Percentiles rank a stretch among this genome's conserved stretches.
Evolutionary conservation across 257 asterid species (phyloP).

Genomic region (Echites panduratus): DNA sequence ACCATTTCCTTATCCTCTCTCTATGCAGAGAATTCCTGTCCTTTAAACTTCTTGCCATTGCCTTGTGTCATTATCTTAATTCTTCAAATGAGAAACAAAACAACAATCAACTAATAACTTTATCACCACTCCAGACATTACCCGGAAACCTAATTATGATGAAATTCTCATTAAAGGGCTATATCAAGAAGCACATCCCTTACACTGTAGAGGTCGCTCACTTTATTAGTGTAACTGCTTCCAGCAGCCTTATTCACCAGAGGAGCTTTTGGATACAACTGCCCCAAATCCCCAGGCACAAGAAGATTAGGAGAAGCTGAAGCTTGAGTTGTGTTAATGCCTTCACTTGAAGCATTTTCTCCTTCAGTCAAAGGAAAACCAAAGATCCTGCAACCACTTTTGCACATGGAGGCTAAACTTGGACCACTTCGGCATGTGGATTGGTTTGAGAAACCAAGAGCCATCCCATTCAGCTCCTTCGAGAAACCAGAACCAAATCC

Average conservation of each 20-base stretch:
- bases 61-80: not conserved
- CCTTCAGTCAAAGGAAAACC: constrained; percentile 85
- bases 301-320: constrained; percentile 19
- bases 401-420: constrained; percentile 41
- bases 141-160: not conserved
- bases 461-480: constrained; percentile 22
- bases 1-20: not conserved
- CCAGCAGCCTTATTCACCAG: constrained; percentile 35
- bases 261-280: constrained; percentile 39
- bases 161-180: constrained; percentile 36
- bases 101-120: not conserved
- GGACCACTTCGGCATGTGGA: constrained; percentile 34
- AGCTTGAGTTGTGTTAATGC: constrained; percentile 23
- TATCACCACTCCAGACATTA: not conserved
- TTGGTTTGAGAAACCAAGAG: constrained; percentile 34
- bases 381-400: constrained; percentile 66
- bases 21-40: not conserved
- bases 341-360: constrained; percentile 22
- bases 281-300: constrained; percentile 33
- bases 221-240: constrained; percentile 45
- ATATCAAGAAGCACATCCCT: constrained; percentile 77
- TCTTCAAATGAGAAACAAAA: not conserved
- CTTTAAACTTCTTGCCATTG: not conserved
- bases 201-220: constrained; percentile 47
- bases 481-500: constrained; percentile 25